Evolutionary conservation across 2,329 filamentous ascomycete species (phyloP).

Genomic region (Fusarium sp.): DNA sequence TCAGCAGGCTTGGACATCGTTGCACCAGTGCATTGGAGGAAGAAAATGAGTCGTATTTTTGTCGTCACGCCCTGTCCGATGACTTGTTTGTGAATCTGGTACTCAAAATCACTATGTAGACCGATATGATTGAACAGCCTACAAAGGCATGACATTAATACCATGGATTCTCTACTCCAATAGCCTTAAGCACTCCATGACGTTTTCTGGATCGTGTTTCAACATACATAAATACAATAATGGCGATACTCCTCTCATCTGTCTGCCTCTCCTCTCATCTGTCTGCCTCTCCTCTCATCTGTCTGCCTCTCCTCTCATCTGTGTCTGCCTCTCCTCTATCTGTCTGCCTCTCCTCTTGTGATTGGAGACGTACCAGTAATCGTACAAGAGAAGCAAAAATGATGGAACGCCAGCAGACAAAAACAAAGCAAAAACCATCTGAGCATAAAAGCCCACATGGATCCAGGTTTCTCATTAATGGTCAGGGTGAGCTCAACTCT

Average conservation of each 20-base stretch:
- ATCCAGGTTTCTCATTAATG: slow-evolving; percentile 25
- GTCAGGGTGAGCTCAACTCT: slow-evolving; percentile 1
- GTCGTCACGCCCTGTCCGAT: slow-evolving; percentile 4
- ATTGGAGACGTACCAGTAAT: slow-evolving; percentile 22
- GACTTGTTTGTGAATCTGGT: background rate
- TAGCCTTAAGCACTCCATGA: slow-evolving; percentile 13
- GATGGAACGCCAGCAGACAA: slow-evolving; percentile 15
- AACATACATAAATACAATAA: slow-evolving; percentile 25
- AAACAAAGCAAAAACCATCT: slow-evolving; percentile 16
- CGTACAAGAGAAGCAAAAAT: slow-evolving; percentile 34
- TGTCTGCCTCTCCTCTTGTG: slow-evolving; percentile 6
- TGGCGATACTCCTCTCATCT: background rate
- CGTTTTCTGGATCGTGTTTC: slow-evolving; percentile 12
- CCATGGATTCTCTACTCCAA: background rate
- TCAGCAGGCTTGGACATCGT: slow-evolving; percentile 29
- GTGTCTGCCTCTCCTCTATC: slow-evolving; percentile 2
- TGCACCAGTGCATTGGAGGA: slow-evolving; percentile 9
- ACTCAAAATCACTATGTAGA: background rate
- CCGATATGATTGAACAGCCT: background rate
- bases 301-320: too few relatives aligned
- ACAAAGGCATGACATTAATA: slow-evolving; percentile 25
- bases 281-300: slow-evolving; percentile 3
- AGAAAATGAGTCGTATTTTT: slow-evolving; percentile 27
- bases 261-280: slow-evolving; percentile 5
- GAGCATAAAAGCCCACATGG: slow-evolving; percentile 13